phyloP scores from a whole-genome alignment of 306 rosid genomes.

The Casuarina equisetifolia region DNA sequence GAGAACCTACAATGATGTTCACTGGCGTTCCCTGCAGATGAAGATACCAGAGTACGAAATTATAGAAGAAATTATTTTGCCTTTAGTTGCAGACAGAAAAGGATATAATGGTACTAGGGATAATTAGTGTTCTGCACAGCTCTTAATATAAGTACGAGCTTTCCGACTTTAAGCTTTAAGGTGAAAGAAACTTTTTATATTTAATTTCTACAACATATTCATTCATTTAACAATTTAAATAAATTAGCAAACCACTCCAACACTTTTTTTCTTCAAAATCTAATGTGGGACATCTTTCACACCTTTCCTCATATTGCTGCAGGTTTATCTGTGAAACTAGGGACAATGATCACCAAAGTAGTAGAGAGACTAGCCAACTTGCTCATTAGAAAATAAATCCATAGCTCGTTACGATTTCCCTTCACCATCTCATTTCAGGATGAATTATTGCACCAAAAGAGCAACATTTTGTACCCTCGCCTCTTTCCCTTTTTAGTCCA shows the following conservation, averaged over 20 bases:
- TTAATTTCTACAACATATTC: not conserved
- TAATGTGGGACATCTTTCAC: not conserved
- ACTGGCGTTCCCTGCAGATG: conserved; percentile 85
- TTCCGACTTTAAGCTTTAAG: conserved; percentile 20
- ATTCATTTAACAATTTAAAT: not conserved
- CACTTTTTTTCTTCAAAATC: not conserved
- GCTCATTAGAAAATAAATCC: conserved; percentile 4
- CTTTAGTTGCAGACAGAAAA: not conserved
- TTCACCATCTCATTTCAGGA: not conserved
- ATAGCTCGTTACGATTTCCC: not conserved
- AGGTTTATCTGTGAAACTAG: not conserved
- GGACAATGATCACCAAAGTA: not conserved
- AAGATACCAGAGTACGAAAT: conserved; percentile 24
- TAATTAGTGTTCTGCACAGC: not conserved
- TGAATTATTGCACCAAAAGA: not conserved
- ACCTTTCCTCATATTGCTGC: not conserved
- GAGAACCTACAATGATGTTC: conserved; percentile 87
- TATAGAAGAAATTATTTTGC: not conserved
- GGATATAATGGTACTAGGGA: conserved; percentile 16
- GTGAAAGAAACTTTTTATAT: conserved; percentile 8
- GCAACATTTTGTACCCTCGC: not conserved
- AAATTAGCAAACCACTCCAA: not conserved
- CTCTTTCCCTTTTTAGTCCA: not conserved
- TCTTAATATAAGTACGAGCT: not conserved
- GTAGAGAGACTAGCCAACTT: not conserved